Evolutionary conservation across 129 eudicot species (phyloP), one percentile per base, ranked within the genome.

Genomic region (Escallonia herrerae): DNA sequence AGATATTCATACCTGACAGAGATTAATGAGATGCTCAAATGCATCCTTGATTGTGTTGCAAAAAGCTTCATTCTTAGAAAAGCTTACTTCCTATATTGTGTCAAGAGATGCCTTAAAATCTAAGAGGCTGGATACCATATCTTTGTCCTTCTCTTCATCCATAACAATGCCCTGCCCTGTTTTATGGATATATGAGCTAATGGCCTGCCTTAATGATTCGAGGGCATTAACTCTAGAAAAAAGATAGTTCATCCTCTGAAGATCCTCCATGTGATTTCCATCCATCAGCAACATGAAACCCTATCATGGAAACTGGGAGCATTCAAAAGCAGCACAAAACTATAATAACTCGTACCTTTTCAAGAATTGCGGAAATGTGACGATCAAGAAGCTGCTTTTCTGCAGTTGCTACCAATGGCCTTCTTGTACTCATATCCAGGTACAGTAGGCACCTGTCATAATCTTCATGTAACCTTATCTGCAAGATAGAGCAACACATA

Each of bases 111-210:
- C 78, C 80, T 94, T 94, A 57, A 94, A 84, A 43, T 89, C 95
- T 72, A 94, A 69, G 55, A 94, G 95, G 46, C 81, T 82, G 38
- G 82, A 80, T 48, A 94, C 99, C 99, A 94, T 84, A 71, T 94
- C 99, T 72, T 86, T 94, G 68, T 94, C 99, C 73, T 94, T 94
- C 66, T 94, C 99, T 72, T 94, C 99, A 71, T 94, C 99, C 77
- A 81, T 72, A 42, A 94, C 97, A 41, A 89, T 80, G 41, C 82
- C 86, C 80, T 94, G 97, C 44, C 99, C 99, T 69, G 93, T 80
- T 73, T 70, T 84, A 5, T 97, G 81, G 39, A 94, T 94, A 79
- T 94, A 94, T 40, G 73, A 68, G 73, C 86, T 82, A 62, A 94
- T 80, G 33, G 95, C 89, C 13, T 77, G 94, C 71, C 88, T 72